These are phyloP conservation scores for Micractinium conductrix DNA, from an alignment of 139 green algal genomes.

Conservation along the genomic window DNA sequence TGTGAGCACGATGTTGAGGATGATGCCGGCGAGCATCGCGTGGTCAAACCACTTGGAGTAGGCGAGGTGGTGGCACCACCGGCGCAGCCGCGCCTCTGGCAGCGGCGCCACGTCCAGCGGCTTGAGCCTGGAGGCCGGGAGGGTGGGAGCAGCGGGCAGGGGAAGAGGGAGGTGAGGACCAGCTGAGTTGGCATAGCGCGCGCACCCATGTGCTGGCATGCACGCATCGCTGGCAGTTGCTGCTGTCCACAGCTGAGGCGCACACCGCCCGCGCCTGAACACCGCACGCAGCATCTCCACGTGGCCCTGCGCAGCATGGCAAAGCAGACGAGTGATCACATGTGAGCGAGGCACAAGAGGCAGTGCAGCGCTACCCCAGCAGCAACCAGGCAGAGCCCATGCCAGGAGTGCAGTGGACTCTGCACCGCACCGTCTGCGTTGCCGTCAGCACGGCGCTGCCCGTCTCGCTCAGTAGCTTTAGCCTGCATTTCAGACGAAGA, in stretches of 20 bases:
- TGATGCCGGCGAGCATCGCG: constrained; percentile 59
- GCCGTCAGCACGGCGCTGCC: constrained; percentile 75
- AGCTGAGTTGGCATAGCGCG: background rate
- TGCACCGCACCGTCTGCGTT: constrained; percentile 50
- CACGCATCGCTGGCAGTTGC: background rate
- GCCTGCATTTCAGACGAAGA: constrained; percentile 25
- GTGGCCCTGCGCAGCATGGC: background rate
- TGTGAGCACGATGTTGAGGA: constrained; percentile 69
- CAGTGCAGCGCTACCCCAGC: no score
- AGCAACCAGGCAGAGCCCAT: no score
- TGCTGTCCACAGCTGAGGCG: background rate
- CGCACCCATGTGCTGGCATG: background rate
- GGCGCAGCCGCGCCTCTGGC: constrained; percentile 34
- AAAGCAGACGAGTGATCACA: background rate
- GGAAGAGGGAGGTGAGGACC: background rate
- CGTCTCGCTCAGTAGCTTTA: constrained; percentile 71
- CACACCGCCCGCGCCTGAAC: constrained; percentile 23
- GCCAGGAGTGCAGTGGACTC: no score
- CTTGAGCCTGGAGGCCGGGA: constrained; percentile 60
- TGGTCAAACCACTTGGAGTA: constrained; percentile 54
- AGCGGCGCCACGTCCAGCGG: constrained; percentile 61
- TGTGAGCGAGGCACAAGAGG: background rate
- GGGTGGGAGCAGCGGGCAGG: no score
- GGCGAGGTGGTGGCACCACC: constrained; percentile 41
- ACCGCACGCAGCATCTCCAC: constrained; percentile 27